Evolutionary conservation across 345 rosid species (phyloP).

Genomic region (Adansonia digitata): DNA sequence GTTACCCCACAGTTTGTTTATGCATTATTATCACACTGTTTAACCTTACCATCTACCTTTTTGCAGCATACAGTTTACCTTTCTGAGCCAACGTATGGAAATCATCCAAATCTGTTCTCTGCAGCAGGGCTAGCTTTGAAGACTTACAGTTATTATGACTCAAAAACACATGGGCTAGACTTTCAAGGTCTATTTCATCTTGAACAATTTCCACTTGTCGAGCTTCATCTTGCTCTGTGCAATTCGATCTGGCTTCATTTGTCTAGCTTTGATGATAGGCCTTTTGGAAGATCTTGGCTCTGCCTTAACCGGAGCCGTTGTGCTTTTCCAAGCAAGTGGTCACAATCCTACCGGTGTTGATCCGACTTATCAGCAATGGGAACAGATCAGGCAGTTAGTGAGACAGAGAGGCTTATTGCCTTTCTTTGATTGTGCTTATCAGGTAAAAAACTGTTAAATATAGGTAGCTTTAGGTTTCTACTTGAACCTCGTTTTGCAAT

Average conservation of each 20-base stretch:
- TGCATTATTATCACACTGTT: not conserved
- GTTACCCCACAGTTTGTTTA: constrained; percentile 9
- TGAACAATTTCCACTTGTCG: not conserved
- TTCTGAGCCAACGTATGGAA: constrained; percentile 95
- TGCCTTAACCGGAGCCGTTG: constrained; percentile 83
- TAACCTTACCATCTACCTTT: constrained; percentile 16
- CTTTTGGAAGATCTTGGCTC: constrained; percentile 76
- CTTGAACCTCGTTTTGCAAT: not conserved
- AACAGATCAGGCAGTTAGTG: constrained; percentile 69
- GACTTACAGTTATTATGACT: constrained; percentile 83
- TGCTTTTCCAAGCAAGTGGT: constrained; percentile 95
- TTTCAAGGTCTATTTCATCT: constrained; percentile 61
- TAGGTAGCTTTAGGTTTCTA: not conserved
- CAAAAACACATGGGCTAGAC: constrained; percentile 78
- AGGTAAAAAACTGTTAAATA: constrained; percentile 39
- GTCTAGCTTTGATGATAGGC: constrained; percentile 57
- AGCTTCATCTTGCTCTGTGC: not conserved
- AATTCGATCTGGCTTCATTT: not conserved
- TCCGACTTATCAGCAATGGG: constrained; percentile 88
- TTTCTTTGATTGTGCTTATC: constrained; percentile 96
- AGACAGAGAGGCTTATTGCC: constrained; percentile 69
- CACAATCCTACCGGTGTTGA: constrained; percentile 99
- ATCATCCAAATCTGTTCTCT: constrained; percentile 81
- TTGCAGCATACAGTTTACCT: constrained; percentile 72
- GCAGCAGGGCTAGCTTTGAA: constrained; percentile 77